A percentile compares a stretch with the other conserved stretches of the same genome.
Evolutionary conservation across 2,329 filamentous ascomycete genomes (phyloP).

Genomic region (Alternaria atra): DNA sequence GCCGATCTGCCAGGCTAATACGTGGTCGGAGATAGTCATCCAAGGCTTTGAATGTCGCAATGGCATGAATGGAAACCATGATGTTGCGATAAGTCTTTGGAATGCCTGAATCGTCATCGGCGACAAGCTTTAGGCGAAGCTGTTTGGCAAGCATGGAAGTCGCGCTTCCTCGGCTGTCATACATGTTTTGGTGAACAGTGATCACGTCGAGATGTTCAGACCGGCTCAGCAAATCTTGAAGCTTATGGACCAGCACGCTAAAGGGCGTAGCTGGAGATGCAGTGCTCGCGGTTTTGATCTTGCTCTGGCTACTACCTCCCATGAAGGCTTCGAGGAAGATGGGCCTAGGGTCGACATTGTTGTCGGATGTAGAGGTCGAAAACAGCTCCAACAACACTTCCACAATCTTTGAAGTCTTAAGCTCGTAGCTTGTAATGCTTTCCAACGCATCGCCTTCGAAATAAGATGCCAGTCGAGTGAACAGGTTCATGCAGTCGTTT

Average conservation of each 20-base stretch:
- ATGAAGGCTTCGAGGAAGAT: slow-evolving; percentile 94
- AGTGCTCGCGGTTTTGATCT: slow-evolving; percentile 70
- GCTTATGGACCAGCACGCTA: slow-evolving; percentile 88
- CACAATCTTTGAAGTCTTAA: slow-evolving; percentile 90
- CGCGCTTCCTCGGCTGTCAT: slow-evolving; percentile 89
- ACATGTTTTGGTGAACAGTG: slow-evolving; percentile 91
- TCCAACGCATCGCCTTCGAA: slow-evolving; percentile 90
- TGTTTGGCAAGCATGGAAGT: slow-evolving; percentile 98
- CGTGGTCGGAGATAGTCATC: slow-evolving; percentile 95
- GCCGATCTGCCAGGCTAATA: slow-evolving; percentile 79
- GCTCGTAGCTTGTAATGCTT: slow-evolving; percentile 93
- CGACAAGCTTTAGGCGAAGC: slow-evolving; percentile 85
- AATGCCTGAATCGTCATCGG: slow-evolving; percentile 90
- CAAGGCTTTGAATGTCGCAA: slow-evolving; percentile 95
- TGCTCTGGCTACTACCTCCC: slow-evolving; percentile 70
- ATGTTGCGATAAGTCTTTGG: slow-evolving; percentile 89
- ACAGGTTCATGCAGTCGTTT: slow-evolving; percentile 69
- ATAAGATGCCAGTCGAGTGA: slow-evolving; percentile 78
- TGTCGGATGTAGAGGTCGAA: slow-evolving; percentile 67
- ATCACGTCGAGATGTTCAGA: slow-evolving; percentile 98
- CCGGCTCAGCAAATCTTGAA: slow-evolving; percentile 94
- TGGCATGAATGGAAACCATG: slow-evolving; percentile 98
- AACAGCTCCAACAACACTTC: slow-evolving; percentile 84
- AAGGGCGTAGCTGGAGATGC: slow-evolving; percentile 83
- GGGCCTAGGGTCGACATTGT: slow-evolving; percentile 71